Conservation (phyloP, 208 protist genomes). For the Trypanosoma caninum region DNA sequence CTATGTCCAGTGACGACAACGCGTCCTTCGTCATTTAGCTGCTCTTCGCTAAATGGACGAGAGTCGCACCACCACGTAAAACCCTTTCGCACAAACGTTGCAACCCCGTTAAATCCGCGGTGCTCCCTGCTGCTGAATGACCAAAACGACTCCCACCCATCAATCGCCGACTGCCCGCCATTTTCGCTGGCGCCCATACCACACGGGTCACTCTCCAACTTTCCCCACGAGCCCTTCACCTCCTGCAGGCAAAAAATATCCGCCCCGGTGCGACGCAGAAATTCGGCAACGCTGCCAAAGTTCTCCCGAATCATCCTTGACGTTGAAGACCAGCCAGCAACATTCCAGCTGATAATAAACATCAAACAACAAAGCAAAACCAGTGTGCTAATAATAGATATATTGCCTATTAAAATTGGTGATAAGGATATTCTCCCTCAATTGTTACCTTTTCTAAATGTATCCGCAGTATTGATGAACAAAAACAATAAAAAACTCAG, state of each 20-base stretch:
- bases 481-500: no score
- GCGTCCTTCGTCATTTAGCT: constrained; percentile 82
- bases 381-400: neutral
- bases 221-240: constrained; percentile 66
- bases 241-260: constrained; percentile 87
- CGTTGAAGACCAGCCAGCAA: constrained; percentile 82
- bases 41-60: constrained; percentile 54
- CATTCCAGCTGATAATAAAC: constrained; percentile 88
- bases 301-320: constrained; percentile 57
- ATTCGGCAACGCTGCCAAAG: constrained; percentile 68
- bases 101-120: constrained; percentile 85
- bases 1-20: constrained; percentile 77
- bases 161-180: constrained; percentile 24
- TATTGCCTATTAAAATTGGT: neutral
- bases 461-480: no score
- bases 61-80: constrained; percentile 64
- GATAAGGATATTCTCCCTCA: no score
- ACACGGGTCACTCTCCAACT: constrained; percentile 42
- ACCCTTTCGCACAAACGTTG: constrained; percentile 74
- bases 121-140: constrained; percentile 57
- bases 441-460: no score
- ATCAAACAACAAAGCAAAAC: constrained; percentile 22
- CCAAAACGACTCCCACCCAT: constrained; percentile 88
- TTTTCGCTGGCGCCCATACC: constrained; percentile 67
- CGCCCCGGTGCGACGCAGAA: constrained; percentile 58